phyloP scores from a whole-genome alignment of 192 early-diverging fungal species.

The Backusella westeae region DNA sequence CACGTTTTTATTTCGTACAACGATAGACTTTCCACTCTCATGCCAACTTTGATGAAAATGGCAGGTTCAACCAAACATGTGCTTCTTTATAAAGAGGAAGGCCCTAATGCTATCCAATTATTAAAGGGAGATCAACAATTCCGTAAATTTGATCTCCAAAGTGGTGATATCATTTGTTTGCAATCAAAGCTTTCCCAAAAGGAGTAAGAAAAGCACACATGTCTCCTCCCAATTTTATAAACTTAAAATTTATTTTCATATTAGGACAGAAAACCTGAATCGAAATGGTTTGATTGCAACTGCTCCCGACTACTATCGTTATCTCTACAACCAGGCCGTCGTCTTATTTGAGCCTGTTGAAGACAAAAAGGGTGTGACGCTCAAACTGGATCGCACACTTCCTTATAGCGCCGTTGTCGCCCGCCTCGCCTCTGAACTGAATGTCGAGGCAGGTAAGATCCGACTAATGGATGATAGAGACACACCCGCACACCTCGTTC shows the following conservation, averaged over 20 bases:
- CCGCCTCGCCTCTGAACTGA: conserved; percentile 60
- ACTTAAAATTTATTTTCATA: conserved; percentile 28
- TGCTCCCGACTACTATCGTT: not conserved
- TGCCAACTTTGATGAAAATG: not conserved
- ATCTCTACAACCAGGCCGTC: not conserved
- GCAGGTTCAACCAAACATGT: not conserved
- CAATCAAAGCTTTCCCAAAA: conserved; percentile 3
- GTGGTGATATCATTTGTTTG: conserved; percentile 19
- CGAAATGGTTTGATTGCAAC: not conserved
- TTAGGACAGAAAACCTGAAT: conserved; percentile 14
- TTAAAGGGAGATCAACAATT: not conserved
- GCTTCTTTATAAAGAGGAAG: not conserved
- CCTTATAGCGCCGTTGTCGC: conserved; percentile 63
- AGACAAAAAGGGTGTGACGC: conserved; percentile 11
- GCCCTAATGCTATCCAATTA: not conserved
- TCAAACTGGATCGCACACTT: conserved; percentile 57
- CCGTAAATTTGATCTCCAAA: conserved; percentile 7
- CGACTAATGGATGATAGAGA: conserved; percentile 56
- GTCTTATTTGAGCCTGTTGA: not conserved
- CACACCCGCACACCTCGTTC: conserved; percentile 21
- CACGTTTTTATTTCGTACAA: conserved; percentile 11
- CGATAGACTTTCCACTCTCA: not conserved
- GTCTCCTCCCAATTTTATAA: not conserved
- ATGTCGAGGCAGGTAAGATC: conserved; percentile 66
- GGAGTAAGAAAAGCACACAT: conserved; percentile 11